These are phyloP conservation scores for Buddleja alternifolia DNA, from an alignment of 257 asterid species.

Conservation along the genomic window DNA sequence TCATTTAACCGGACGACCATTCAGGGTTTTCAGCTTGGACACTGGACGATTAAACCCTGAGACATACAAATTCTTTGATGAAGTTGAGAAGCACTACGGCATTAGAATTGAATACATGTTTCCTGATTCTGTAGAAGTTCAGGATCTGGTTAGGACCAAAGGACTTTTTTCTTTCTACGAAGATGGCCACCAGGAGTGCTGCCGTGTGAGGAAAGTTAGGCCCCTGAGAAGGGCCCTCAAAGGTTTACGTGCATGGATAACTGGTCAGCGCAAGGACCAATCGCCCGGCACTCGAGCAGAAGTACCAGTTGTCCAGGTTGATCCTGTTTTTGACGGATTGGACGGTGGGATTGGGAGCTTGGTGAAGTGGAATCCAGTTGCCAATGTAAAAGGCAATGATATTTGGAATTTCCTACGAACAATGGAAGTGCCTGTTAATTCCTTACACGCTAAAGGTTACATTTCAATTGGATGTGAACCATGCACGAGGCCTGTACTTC, in stretches of 20 bases:
- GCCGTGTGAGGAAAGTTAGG: conserved; percentile 84
- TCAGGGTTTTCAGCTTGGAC: conserved; percentile 85
- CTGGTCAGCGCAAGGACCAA: conserved; percentile 90
- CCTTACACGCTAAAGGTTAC: conserved; percentile 73
- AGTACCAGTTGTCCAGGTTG: conserved; percentile 77
- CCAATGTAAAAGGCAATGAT: conserved; percentile 65
- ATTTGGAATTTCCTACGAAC: conserved; percentile 76
- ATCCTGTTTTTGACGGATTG: conserved; percentile 81
- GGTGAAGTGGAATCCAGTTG: conserved; percentile 91
- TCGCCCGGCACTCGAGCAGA: conserved; percentile 95
- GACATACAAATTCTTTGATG: conserved; percentile 70
- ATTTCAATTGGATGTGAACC: conserved; percentile 90
- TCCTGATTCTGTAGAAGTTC: conserved; percentile 83
- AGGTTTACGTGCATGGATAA: conserved; percentile 88
- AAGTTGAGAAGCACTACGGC: conserved; percentile 75
- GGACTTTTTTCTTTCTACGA: conserved; percentile 90
- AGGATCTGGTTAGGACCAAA: conserved; percentile 74
- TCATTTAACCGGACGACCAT: conserved; percentile 78
- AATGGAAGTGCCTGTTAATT: conserved; percentile 78
- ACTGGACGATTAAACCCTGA: conserved; percentile 90
- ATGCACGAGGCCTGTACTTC: conserved; percentile 81
- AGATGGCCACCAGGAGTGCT: conserved; percentile 95
- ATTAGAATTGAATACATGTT: conserved; percentile 88
- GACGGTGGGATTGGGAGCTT: conserved; percentile 83
- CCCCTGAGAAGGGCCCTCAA: conserved; percentile 80